Evolutionary conservation across 139 green algal species (phyloP).

Genomic region (Volvox reticuliferus): DNA sequence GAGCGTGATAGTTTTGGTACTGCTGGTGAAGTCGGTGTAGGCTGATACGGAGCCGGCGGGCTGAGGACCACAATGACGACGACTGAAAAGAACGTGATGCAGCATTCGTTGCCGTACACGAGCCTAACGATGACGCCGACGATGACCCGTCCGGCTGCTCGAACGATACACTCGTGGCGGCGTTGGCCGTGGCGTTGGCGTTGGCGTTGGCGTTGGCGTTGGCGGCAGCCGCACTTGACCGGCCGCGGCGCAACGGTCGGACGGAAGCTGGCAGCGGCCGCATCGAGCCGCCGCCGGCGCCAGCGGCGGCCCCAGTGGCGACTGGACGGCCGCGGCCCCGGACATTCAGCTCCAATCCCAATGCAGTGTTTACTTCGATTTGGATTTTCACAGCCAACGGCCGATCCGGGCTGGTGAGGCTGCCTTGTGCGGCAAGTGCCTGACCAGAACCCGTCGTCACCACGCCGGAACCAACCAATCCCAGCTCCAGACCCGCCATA

Average conservation of each 20-base stretch:
- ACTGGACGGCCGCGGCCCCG: neutral
- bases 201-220: neutral
- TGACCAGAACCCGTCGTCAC: neutral
- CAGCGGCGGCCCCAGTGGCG: neutral
- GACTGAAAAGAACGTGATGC: neutral
- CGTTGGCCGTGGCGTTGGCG: neutral
- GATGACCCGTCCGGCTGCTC: neutral
- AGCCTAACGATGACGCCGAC: too few species aligned
- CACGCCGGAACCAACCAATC: neutral
- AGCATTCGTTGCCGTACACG: neutral
- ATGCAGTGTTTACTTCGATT: neutral
- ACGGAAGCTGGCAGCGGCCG: neutral
- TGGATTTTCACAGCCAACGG: neutral
- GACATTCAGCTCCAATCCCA: neutral
- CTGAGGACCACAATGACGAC: constrained; percentile 1
- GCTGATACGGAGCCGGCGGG: neutral
- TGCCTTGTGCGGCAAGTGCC: neutral
- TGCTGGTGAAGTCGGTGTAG: constrained; percentile 4
- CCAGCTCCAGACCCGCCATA: neutral
- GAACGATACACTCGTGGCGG: neutral
- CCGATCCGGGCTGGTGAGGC: neutral
- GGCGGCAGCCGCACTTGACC: neutral
- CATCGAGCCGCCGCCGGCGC: neutral
- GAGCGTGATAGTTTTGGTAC: neutral
- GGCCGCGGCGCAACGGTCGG: neutral